A percentile compares a stretch with the other conserved stretches of the same genome.
Conservation (phyloP, 345 rosid species). For the Hypericum perforatum region DNA sequence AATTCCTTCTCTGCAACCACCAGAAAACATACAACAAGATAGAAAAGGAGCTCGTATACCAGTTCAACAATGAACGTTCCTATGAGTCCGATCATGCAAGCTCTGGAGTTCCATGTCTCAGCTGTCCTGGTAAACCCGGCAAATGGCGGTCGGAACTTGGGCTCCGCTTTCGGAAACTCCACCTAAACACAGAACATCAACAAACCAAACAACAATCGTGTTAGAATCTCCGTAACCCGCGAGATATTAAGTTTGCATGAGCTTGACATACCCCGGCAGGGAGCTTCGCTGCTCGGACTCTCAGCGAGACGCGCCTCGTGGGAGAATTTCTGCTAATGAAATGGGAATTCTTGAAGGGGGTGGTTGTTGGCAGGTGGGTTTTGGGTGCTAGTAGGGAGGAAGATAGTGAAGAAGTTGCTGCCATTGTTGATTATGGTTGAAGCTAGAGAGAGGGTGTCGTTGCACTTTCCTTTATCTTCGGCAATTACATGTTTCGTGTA, state of each 20-base stretch:
- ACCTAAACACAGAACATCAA: conserved; percentile 24
- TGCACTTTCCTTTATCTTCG: too few relatives aligned
- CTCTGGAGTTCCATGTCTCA: conserved; percentile 87
- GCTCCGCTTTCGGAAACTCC: conserved; percentile 61
- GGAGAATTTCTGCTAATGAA: conserved; percentile 8
- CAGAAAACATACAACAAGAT: neutral
- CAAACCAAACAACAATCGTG: neutral
- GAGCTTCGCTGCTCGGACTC: conserved; percentile 49
- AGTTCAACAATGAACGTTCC: conserved; percentile 61
- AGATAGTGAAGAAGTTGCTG: too few relatives aligned
- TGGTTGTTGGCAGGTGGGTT: conserved; percentile 7
- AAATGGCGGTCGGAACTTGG: conserved; percentile 54
- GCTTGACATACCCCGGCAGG: conserved; percentile 44
- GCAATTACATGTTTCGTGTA: too few relatives aligned
- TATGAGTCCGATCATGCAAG: conserved; percentile 80
- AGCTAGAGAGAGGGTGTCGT: too few relatives aligned
- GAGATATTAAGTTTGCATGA: neutral
- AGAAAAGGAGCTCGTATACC: conserved; percentile 25
- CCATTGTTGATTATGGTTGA: too few relatives aligned
- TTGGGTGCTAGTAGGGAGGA: neutral
- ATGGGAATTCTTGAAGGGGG: conserved; percentile 5
- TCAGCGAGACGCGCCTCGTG: conserved; percentile 21
- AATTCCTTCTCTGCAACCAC: neutral
- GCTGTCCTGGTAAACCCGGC: conserved; percentile 74
- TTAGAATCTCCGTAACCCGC: neutral